A percentile compares a stretch with the other conserved stretches of the same genome.
Evolutionary conservation across 1,284 basidiomycete species (phyloP).

Genomic region (Leccinum griseonigrum): DNA sequence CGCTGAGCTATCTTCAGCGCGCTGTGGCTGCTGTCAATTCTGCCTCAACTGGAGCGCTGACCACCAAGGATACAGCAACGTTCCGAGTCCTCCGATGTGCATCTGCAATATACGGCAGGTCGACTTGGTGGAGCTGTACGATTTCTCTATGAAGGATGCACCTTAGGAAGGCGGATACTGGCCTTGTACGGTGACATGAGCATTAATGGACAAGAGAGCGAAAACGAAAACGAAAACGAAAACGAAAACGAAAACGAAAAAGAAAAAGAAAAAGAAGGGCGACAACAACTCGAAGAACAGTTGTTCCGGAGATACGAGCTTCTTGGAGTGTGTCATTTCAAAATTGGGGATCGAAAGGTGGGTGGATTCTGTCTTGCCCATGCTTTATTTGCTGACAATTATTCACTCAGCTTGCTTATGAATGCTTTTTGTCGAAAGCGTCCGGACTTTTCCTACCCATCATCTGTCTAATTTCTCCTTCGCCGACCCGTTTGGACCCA

Average conservation of each 20-base stretch:
- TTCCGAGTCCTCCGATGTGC: slow-evolving; percentile 61
- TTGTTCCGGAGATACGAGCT: slow-evolving; percentile 73
- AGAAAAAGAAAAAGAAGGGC: slow-evolving; percentile 49
- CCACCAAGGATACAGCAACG: slow-evolving; percentile 41
- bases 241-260: slow-evolving; percentile 34
- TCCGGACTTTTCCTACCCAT: slow-evolving; percentile 48
- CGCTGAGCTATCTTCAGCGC: slow-evolving; percentile 48
- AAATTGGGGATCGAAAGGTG: slow-evolving; percentile 70
- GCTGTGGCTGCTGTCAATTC: slow-evolving; percentile 38
- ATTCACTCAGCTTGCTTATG: slow-evolving; percentile 51
- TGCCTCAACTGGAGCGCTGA: slow-evolving; percentile 1
- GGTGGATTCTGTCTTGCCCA: neutral
- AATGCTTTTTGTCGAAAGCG: slow-evolving; percentile 50
- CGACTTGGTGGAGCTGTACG: slow-evolving; percentile 59
- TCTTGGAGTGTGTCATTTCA: slow-evolving; percentile 72
- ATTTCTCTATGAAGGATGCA: slow-evolving; percentile 62
- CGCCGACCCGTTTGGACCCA: slow-evolving; percentile 30
- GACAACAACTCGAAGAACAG: slow-evolving; percentile 60
- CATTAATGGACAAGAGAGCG: slow-evolving; percentile 7
- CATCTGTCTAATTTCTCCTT: slow-evolving; percentile 26
- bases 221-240: slow-evolving; percentile 37
- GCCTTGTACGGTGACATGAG: slow-evolving; percentile 17
- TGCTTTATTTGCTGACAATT: slow-evolving; percentile 7
- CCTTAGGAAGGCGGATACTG: slow-evolving; percentile 48
- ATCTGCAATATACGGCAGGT: slow-evolving; percentile 63